phyloP scores from a whole-genome alignment of 371 early-diverging fungal genomes.

The Dichotomocladium elegans region DNA sequence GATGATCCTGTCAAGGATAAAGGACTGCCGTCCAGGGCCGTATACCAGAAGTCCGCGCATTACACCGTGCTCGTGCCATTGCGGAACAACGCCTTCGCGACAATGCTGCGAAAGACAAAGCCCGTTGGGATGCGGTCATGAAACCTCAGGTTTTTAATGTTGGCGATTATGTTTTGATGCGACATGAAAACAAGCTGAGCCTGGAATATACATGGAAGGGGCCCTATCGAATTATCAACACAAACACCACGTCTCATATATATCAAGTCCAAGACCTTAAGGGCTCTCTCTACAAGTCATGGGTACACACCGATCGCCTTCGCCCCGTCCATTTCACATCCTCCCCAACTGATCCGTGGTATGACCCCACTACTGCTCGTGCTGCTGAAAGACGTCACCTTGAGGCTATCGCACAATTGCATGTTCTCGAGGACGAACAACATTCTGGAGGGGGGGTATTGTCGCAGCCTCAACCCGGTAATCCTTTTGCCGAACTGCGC shows the following conservation, averaged over 20 bases:
- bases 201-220: slow-evolving; percentile 9
- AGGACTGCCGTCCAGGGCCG: not conserved
- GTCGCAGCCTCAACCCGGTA: too few relatives aligned
- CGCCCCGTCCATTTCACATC: not conserved
- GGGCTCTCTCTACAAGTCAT: slow-evolving; percentile 1
- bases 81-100: slow-evolving; percentile 5
- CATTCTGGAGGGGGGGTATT: not conserved
- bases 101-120: slow-evolving; percentile 15
- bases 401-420: not conserved
- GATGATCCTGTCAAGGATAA: not conserved
- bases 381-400: not conserved
- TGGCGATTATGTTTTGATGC: slow-evolving; percentile 10
- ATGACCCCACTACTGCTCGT: not conserved
- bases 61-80: slow-evolving; percentile 7
- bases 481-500: too few relatives aligned
- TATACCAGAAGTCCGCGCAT: not conserved
- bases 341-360: not conserved
- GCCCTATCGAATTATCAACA: slow-evolving; percentile 1
- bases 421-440: slow-evolving; percentile 1
- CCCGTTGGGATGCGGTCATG: slow-evolving; percentile 12
- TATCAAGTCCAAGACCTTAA: slow-evolving; percentile 1
- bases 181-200: slow-evolving; percentile 1
- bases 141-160: not conserved
- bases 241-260: not conserved
- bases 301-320: slow-evolving; percentile 7